phyloP scores from a whole-genome alignment of 2,329 filamentous ascomycete genomes.

The Colletotrichum tofieldiae region DNA sequence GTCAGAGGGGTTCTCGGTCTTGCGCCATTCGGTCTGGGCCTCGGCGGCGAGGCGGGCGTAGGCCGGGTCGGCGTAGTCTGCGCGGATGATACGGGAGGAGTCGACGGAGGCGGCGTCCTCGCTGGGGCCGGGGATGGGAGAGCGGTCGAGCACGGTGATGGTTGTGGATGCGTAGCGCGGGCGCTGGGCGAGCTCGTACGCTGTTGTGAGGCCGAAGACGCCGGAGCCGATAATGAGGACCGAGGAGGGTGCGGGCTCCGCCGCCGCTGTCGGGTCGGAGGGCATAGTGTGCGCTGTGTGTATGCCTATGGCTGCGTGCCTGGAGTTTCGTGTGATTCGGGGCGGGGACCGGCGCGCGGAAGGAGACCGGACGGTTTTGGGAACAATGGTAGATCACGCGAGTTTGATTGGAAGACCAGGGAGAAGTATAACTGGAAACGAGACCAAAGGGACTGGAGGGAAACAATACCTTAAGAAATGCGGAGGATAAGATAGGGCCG shows the following conservation, averaged over 20 bases:
- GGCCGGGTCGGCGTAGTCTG: constrained; percentile 85
- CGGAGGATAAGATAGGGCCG: not conserved
- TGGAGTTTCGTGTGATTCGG: constrained; percentile 7
- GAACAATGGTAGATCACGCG: not conserved
- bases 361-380: not conserved
- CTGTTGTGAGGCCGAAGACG: constrained; percentile 74
- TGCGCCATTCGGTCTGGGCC: constrained; percentile 80
- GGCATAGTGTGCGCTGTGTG: constrained; percentile 12
- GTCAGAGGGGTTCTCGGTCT: constrained; percentile 64
- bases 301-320: constrained; percentile 2
- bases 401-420: not conserved
- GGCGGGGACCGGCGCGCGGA: constrained; percentile 4
- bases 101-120: constrained; percentile 74
- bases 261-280: not conserved
- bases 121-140: constrained; percentile 63
- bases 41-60: constrained; percentile 82
- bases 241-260: constrained; percentile 56
- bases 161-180: constrained; percentile 66
- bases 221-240: constrained; percentile 81
- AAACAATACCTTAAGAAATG: not conserved
- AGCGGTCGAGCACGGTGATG: constrained; percentile 74
- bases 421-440: not conserved
- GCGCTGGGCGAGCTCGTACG: constrained; percentile 78
- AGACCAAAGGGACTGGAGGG: not conserved
- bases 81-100: constrained; percentile 74